Conservation (phyloP, 768 basidiomycete genomes). For the Antrodiella citrinella region DNA sequence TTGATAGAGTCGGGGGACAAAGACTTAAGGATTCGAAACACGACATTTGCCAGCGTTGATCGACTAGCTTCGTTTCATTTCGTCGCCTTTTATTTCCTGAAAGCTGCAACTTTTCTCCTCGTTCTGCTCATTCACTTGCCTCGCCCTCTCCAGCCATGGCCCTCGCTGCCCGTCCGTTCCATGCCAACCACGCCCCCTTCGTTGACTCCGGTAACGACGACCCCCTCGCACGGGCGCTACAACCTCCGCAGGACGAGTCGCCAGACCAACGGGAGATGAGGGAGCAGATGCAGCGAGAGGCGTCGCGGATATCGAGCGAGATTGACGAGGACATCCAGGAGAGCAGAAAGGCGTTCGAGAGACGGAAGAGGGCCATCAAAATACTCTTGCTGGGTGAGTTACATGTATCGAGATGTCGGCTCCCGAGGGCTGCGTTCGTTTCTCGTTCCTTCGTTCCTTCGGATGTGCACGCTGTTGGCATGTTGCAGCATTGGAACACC, state of each 20-base stretch:
- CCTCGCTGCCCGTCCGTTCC: slow-evolving; percentile 10
- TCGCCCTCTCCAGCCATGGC: slow-evolving; percentile 6
- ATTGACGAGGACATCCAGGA: slow-evolving; percentile 43
- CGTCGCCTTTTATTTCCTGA: too few species aligned
- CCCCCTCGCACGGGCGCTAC: slow-evolving; percentile 24
- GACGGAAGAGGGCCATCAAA: slow-evolving; percentile 43
- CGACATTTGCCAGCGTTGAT: too few species aligned
- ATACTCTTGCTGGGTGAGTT: slow-evolving; percentile 45
- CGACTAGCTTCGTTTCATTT: too few species aligned
- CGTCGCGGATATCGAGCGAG: slow-evolving; percentile 33
- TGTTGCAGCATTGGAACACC: too few species aligned
- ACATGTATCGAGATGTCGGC: not conserved
- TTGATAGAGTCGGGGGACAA: too few species aligned
- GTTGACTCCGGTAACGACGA: slow-evolving; percentile 21
- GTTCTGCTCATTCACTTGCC: slow-evolving; percentile 7
- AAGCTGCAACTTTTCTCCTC: too few species aligned
- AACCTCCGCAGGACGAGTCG: slow-evolving; percentile 29
- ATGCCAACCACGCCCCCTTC: slow-evolving; percentile 11
- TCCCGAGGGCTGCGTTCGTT: not conserved
- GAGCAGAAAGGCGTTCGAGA: slow-evolving; percentile 37
- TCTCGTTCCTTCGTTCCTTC: not conserved
- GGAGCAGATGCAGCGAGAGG: slow-evolving; percentile 31
- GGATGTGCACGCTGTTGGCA: too few species aligned
- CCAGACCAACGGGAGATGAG: slow-evolving; percentile 28
- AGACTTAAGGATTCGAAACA: too few species aligned